Evolutionary conservation across 345 rosid genomes (phyloP).

Genomic region (Hibiscus trionum): DNA sequence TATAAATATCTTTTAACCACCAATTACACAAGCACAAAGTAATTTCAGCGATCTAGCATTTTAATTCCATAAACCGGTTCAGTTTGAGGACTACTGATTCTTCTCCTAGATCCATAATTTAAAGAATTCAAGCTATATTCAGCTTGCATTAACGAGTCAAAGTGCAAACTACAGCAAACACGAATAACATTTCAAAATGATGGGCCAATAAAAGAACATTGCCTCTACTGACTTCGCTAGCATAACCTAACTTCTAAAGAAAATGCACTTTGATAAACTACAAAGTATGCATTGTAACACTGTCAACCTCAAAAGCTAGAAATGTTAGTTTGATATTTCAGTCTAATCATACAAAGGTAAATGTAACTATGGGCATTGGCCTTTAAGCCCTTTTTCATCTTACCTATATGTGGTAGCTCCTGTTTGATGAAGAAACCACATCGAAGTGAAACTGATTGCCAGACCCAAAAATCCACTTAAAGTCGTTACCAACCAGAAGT

Average conservation of each 20-base stretch:
- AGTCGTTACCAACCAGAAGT: slow-evolving; percentile 85
- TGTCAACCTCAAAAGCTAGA: not conserved
- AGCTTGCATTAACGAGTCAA: not conserved
- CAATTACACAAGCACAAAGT: not conserved
- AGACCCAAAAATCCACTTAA: slow-evolving; percentile 90
- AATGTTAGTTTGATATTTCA: not conserved
- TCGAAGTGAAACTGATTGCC: slow-evolving; percentile 95
- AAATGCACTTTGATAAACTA: not conserved
- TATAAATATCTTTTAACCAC: not conserved
- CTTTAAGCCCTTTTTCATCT: slow-evolving; percentile 4
- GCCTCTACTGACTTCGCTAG: not conserved
- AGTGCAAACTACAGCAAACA: not conserved
- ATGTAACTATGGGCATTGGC: not conserved
- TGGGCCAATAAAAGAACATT: not conserved
- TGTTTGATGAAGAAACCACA: slow-evolving; percentile 99
- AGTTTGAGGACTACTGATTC: not conserved
- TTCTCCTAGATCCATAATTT: not conserved
- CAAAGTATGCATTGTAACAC: not conserved
- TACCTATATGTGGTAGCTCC: slow-evolving; percentile 98
- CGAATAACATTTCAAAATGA: not conserved
- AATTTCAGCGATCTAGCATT: not conserved
- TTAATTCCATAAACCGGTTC: not conserved
- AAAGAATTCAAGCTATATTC: not conserved
- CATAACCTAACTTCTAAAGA: not conserved
- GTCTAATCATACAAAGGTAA: not conserved